Evolutionary conservation across 192 early-diverging fungal genomes (phyloP).

Genomic region (Coemansia sp.): DNA sequence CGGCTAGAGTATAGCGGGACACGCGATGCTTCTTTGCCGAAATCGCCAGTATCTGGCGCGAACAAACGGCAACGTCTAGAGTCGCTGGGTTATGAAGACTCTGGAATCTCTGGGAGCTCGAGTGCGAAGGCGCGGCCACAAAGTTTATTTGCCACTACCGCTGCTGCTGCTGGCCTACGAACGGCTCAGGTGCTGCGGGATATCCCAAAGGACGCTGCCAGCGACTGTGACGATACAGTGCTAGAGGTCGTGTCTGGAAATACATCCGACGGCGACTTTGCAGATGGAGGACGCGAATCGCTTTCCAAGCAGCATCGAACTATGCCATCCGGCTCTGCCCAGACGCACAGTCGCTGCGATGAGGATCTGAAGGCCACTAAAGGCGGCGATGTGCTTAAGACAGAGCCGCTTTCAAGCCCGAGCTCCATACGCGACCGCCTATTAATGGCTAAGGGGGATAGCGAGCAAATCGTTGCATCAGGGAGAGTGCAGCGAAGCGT

Average conservation of each 20-base stretch:
- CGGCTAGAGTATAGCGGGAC: background rate
- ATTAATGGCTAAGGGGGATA: background rate
- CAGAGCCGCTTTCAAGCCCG: background rate
- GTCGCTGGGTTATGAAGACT: too few species aligned
- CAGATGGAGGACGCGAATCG: background rate
- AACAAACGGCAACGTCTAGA: background rate
- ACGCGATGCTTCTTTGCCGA: conserved; percentile 1
- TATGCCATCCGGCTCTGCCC: background rate
- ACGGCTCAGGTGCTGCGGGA: background rate
- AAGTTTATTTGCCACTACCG: background rate
- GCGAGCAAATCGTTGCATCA: background rate
- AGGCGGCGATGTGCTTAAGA: background rate
- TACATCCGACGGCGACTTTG: background rate
- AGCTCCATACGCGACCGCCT: background rate
- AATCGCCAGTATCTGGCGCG: background rate
- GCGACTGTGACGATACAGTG: background rate
- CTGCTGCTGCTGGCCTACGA: background rate
- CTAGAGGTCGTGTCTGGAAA: background rate
- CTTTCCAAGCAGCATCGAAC: background rate
- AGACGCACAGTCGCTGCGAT: background rate
- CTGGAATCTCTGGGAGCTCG: background rate
- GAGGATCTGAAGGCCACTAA: background rate
- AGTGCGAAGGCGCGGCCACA: background rate
- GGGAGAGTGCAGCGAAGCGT: conserved; percentile 1
- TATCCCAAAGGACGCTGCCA: background rate